Base-by-base conservation (phyloP, 331 rosid genomes). In the Rosa hybrid region DNA sequence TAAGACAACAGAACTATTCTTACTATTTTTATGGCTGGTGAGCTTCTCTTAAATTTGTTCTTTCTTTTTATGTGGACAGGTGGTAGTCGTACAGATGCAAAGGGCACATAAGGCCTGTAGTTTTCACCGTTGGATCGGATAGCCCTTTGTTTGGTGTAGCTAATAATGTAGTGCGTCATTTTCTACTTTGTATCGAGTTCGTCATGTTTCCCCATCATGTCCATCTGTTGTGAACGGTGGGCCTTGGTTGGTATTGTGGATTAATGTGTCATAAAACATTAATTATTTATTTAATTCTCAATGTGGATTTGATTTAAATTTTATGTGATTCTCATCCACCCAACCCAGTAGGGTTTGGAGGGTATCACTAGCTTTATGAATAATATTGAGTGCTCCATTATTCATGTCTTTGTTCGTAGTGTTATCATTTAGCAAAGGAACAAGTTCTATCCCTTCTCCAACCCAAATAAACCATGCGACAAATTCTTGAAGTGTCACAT, bases 151-250 rank as follows among this genome's bases (percentile, higher is more conserved):
- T 18, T 17, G 44, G 21, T 64, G 21, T 38, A 41, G 71, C 54
- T 44, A 75, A 73, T 67, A 68, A 1, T 82, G 42, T 16, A 39
- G 54, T 56, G 81, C 65, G 75, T 82, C 71, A 21, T 71, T 12
- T 54, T 54, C 46, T 60, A 30, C 13, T 7, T 9, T 2, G 7
- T 20, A 57, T n/a, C 12, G 46, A 38, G 72, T 4, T 41, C 50
- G 41, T 39, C 4, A 13, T 68, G 48, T 8, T 30, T 6, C 16
- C 30, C 27, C 16, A 41, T 9, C 27, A 4, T 39, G 27, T 18
- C 48, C 8, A 17, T 68, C 50, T 68, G 27, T 67, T 39, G 49
- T 18, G 14, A 68, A 68, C 2, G 72, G 49, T 68, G 72, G 49
- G 71, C 49, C 8, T 7, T 1, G 46, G 16, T 68, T 68, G 27